Conservation (phyloP, 2,329 filamentous ascomycete genomes). For the Calycina herbarum region DNA sequence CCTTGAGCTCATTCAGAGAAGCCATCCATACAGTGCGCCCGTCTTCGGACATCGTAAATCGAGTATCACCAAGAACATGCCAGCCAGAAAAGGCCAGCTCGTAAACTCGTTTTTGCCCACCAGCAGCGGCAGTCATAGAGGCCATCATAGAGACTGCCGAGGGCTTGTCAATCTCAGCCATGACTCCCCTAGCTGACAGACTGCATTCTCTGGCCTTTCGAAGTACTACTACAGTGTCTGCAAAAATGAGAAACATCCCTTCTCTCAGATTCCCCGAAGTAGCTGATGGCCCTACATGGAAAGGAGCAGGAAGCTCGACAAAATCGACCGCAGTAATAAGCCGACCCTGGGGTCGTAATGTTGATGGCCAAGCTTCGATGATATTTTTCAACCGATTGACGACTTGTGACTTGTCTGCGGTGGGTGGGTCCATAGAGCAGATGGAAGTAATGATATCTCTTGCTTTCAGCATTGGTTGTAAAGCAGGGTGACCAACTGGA, state of each 20-base stretch:
- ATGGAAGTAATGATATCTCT: conserved; percentile 95
- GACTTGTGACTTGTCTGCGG: conserved; percentile 70
- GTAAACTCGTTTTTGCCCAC: conserved; percentile 56
- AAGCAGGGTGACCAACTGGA: conserved; percentile 80
- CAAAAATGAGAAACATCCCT: conserved; percentile 80
- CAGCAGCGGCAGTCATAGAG: conserved; percentile 63
- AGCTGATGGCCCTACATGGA: conserved; percentile 41
- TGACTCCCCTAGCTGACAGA: conserved; percentile 71
- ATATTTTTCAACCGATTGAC: conserved; percentile 73
- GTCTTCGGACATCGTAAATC: conserved; percentile 70
- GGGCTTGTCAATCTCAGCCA: conserved; percentile 83
- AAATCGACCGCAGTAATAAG: conserved; percentile 81
- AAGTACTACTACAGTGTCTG: conserved; percentile 76
- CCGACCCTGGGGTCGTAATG: conserved; percentile 72
- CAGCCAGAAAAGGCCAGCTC: conserved; percentile 77
- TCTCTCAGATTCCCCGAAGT: conserved; percentile 42
- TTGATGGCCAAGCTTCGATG: conserved; percentile 73
- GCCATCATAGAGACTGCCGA: conserved; percentile 63
- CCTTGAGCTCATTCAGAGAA: conserved; percentile 61
- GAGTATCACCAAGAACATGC: conserved; percentile 66
- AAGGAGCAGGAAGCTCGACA: conserved; percentile 74
- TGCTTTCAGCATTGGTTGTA: conserved; percentile 80
- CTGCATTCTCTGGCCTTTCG: conserved; percentile 65
- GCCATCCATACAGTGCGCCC: conserved; percentile 68
- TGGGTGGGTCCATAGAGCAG: conserved; percentile 81